Conservation (phyloP, 805 yeast species). For the Ogataea siamensis region DNA sequence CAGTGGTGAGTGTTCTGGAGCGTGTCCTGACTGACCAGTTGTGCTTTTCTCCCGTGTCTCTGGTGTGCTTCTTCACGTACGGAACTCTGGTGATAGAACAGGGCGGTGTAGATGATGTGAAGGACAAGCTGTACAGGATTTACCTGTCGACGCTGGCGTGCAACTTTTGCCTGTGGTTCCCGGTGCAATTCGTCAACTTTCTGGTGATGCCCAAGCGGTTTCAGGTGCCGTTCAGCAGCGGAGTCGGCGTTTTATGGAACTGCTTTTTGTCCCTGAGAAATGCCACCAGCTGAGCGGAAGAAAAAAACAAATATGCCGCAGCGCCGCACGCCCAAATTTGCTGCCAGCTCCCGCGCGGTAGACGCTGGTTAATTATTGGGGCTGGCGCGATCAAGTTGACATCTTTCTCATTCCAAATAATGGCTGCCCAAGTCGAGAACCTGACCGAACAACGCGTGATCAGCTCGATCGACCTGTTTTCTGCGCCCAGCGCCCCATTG, state of each 20-base stretch:
- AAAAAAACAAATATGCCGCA: slow-evolving; percentile 6
- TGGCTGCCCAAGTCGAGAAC: slow-evolving; percentile 15
- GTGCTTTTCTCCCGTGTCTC: slow-evolving; percentile 82
- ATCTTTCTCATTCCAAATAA: slow-evolving; percentile 5
- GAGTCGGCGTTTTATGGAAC: slow-evolving; percentile 88
- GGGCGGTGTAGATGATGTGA: slow-evolving; percentile 64
- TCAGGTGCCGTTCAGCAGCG: slow-evolving; percentile 91
- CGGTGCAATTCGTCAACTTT: slow-evolving; percentile 76
- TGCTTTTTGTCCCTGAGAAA: slow-evolving; percentile 84
- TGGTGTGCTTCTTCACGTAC: slow-evolving; percentile 77
- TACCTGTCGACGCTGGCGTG: slow-evolving; percentile 65
- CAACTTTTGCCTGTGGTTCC: slow-evolving; percentile 78
- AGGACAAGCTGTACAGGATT: slow-evolving; percentile 60
- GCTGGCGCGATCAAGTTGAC: not conserved
- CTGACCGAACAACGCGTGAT: slow-evolving; percentile 17
- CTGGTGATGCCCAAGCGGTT: slow-evolving; percentile 63
- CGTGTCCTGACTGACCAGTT: slow-evolving; percentile 89
- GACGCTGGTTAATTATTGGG: slow-evolving; percentile 7
- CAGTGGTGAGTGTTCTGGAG: slow-evolving; percentile 79
- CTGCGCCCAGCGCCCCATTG: slow-evolving; percentile 19
- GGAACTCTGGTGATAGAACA: slow-evolving; percentile 79
- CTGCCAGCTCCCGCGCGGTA: slow-evolving; percentile 6
- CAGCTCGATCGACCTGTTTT: slow-evolving; percentile 23
- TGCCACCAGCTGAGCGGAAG: slow-evolving; percentile 34
- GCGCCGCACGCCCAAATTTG: slow-evolving; percentile 9